Conservation (phyloP, 192 early-diverging fungal genomes). For the Pilobolus umbonatus region DNA sequence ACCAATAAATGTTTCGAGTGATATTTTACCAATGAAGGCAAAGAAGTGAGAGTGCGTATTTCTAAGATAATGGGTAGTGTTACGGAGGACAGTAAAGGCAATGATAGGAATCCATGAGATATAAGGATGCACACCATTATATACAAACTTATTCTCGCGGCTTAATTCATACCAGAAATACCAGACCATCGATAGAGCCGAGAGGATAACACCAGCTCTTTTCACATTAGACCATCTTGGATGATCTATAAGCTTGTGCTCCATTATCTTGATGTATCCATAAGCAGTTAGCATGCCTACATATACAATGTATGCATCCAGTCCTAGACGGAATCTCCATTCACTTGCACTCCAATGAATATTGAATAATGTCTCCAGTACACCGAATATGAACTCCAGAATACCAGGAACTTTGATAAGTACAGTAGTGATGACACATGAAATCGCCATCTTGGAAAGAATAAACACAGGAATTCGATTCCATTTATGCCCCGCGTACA, state of each 20-base stretch:
- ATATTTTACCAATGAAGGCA: slow-evolving; percentile 56
- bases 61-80: slow-evolving; percentile 51
- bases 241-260: slow-evolving; percentile 30
- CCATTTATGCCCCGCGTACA: slow-evolving; percentile 46
- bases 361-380: slow-evolving; percentile 38
- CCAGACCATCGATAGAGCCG: slow-evolving; percentile 38
- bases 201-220: slow-evolving; percentile 29
- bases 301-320: slow-evolving; percentile 68
- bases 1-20: slow-evolving; percentile 74
- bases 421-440: slow-evolving; percentile 31
- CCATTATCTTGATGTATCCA: slow-evolving; percentile 38
- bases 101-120: slow-evolving; percentile 59
- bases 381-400: slow-evolving; percentile 41
- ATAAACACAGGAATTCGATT: slow-evolving; percentile 50
- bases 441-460: slow-evolving; percentile 46
- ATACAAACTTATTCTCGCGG: slow-evolving; percentile 48
- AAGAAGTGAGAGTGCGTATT: slow-evolving; percentile 49
- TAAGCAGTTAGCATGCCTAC: slow-evolving; percentile 64
- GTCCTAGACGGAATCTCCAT: slow-evolving; percentile 65
- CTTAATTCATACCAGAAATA: slow-evolving; percentile 55
- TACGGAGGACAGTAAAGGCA: slow-evolving; percentile 64
- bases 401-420: slow-evolving; percentile 41
- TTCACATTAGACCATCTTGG: slow-evolving; percentile 41
- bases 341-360: slow-evolving; percentile 65
- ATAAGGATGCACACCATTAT: slow-evolving; percentile 67